A percentile compares a stretch with the other conserved stretches of the same genome.
phyloP scores from a whole-genome alignment of 2,329 filamentous ascomycete genomes.

The Scedosporium minutisporum region DNA sequence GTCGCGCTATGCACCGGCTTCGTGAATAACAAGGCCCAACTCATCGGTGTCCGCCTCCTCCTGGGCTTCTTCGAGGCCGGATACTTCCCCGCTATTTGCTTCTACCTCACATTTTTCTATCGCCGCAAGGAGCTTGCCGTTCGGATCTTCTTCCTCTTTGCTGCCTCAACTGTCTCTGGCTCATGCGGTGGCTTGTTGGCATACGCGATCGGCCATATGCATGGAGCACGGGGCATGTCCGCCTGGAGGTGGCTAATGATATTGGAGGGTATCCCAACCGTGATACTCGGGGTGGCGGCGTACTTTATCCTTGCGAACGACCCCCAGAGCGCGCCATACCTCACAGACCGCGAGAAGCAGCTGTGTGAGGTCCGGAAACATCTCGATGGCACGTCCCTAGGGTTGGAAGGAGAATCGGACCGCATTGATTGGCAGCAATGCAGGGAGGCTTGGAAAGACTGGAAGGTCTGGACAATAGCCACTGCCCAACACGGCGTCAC shows the following conservation, averaged over 20 bases:
- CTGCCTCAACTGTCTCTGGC: conserved; percentile 20
- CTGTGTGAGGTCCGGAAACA: too few relatives aligned
- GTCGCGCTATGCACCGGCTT: conserved; percentile 28
- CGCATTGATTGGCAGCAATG: too few relatives aligned
- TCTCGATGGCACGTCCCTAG: too few relatives aligned
- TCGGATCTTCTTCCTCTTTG: conserved; percentile 23
- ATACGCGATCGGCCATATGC: conserved; percentile 20
- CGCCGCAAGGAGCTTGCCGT: conserved; percentile 25
- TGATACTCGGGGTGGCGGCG: conserved; percentile 12
- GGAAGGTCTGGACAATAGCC: conserved; percentile 2
- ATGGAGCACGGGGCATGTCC: conserved; percentile 15
- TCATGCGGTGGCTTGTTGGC: conserved; percentile 26
- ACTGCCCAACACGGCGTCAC: conserved; percentile 8
- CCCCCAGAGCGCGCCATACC: conserved; percentile 7
- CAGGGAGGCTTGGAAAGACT: not conserved
- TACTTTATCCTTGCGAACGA: conserved; percentile 15
- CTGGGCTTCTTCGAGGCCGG: conserved; percentile 46
- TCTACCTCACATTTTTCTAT: conserved; percentile 29
- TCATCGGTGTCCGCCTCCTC: conserved; percentile 29
- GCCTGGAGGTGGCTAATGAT: conserved; percentile 22
- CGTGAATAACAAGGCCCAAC: conserved; percentile 33
- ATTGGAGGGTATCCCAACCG: conserved; percentile 16
- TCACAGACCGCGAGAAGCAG: too few relatives aligned
- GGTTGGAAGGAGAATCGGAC: too few relatives aligned
- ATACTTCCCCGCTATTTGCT: conserved; percentile 38